Percentiles rank a stretch among this genome's conserved stretches.
phyloP scores from a whole-genome alignment of 345 rosid genomes.

The Acer negundo region DNA sequence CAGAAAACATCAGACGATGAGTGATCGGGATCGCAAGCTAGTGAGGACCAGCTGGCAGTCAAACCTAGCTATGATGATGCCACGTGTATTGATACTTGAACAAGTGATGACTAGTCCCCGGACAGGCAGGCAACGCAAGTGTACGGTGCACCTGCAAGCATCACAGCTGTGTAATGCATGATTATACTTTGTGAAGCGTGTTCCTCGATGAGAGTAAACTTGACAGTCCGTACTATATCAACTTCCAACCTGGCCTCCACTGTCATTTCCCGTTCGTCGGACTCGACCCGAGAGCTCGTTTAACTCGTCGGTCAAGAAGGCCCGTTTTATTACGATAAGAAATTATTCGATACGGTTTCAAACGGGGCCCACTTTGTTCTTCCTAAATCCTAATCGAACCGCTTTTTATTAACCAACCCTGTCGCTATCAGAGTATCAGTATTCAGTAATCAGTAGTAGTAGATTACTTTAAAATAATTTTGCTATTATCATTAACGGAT shows the following conservation, averaged over 20 bases:
- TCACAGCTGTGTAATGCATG: constrained; percentile 13
- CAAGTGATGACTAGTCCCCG: too few relatives aligned
- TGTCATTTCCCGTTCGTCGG: background rate
- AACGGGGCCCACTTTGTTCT: background rate
- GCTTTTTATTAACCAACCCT: background rate
- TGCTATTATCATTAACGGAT: background rate
- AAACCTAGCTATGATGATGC: background rate
- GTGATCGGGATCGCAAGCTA: too few relatives aligned
- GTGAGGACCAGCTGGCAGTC: constrained; percentile 17
- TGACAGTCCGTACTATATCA: constrained; percentile 19
- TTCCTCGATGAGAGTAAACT: constrained; percentile 23
- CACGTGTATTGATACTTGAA: constrained; percentile 14
- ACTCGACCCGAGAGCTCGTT: background rate
- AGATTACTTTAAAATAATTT: background rate
- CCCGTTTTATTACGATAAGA: background rate
- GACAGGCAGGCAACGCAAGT: background rate
- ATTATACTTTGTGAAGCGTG: constrained; percentile 27
- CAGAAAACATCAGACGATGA: constrained; percentile 12
- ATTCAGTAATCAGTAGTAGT: background rate
- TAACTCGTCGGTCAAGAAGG: background rate
- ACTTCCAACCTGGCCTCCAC: constrained; percentile 27
- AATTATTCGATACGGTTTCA: background rate
- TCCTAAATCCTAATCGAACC: background rate
- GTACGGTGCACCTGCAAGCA: constrained; percentile 27
- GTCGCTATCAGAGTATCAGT: background rate